Evolutionary conservation across 345 rosid species (phyloP).

Genomic region (Zanthoxylum bungeanum): DNA sequence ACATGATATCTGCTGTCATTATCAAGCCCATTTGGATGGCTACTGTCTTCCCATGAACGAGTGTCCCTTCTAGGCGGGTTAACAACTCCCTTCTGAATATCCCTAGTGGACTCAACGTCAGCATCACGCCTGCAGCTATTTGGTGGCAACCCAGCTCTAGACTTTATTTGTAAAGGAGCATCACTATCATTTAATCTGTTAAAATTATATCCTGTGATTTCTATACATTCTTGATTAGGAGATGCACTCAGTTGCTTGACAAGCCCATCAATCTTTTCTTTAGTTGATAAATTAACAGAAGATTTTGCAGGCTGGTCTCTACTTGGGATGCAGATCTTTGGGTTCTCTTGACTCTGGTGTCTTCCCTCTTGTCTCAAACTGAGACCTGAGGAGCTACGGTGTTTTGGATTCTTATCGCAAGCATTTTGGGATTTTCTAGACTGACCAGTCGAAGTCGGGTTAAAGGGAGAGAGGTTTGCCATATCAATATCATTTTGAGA

Average conservation of each 20-base stretch:
- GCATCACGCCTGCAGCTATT: too few species aligned
- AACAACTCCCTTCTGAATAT: constrained; percentile 28
- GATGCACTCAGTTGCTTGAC: constrained; percentile 15
- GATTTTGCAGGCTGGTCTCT: constrained; percentile 23
- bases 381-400: constrained; percentile 20
- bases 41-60: constrained; percentile 28
- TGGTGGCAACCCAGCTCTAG: too few species aligned
- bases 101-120: constrained; percentile 24
- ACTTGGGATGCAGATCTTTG: constrained; percentile 21
- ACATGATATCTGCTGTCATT: constrained; percentile 25
- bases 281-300: constrained; percentile 10
- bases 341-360: constrained; percentile 27
- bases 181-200: constrained; percentile 27
- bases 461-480: constrained; percentile 25
- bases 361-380: constrained; percentile 27
- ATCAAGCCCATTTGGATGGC: constrained; percentile 32
- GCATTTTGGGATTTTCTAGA: constrained; percentile 22
- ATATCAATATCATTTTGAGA: constrained; percentile 26
- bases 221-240: constrained; percentile 24
- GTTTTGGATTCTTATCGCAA: constrained; percentile 15
- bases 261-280: constrained; percentile 20
- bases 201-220: constrained; percentile 20
- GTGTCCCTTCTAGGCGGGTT: constrained; percentile 24
- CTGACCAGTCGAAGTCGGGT: constrained; percentile 11
- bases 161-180: too few species aligned